Percentiles rank a stretch among this genome's conserved stretches.
Conservation (phyloP, 78 protist genomes). For the Protostelium mycophagum region DNA sequence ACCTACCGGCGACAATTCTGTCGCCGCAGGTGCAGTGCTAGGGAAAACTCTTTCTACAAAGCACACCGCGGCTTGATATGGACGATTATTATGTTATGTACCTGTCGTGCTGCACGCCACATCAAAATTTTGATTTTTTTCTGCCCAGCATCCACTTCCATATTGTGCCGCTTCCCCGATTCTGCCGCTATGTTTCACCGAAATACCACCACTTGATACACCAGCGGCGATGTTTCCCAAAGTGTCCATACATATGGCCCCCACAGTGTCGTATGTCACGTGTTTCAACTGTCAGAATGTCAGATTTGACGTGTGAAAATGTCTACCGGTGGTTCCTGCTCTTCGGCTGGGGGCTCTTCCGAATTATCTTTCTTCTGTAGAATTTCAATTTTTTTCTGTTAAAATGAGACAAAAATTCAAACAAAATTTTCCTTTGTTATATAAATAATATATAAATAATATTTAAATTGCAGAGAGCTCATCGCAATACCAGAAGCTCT, state of each 20-base stretch:
- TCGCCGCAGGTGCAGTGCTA: too few relatives aligned
- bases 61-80: too few relatives aligned
- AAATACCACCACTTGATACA: conserved; percentile 75
- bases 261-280: conserved; percentile 62
- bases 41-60: too few relatives aligned
- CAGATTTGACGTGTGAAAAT: conserved; percentile 1
- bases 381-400: too few relatives aligned
- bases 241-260: conserved; percentile 63
- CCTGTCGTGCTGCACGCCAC: conserved; percentile 46
- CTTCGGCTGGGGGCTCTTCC: too few relatives aligned
- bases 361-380: too few relatives aligned
- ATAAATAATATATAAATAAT: too few relatives aligned
- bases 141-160: conserved; percentile 64
- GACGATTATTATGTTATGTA: conserved; percentile 6
- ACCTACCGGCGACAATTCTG: too few relatives aligned
- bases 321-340: not conserved
- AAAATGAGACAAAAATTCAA: not conserved
- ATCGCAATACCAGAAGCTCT: too few relatives aligned
- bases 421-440: too few relatives aligned
- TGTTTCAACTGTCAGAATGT: conserved; percentile 16
- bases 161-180: conserved; percentile 66
- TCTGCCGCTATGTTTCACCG: conserved; percentile 63
- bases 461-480: too few relatives aligned
- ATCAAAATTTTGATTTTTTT: conserved; percentile 13
- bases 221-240: conserved; percentile 53